Evolutionary conservation across 805 yeast species (phyloP), one percentile per base, ranked within the genome.

Genomic region (Blastobotrys americana): DNA sequence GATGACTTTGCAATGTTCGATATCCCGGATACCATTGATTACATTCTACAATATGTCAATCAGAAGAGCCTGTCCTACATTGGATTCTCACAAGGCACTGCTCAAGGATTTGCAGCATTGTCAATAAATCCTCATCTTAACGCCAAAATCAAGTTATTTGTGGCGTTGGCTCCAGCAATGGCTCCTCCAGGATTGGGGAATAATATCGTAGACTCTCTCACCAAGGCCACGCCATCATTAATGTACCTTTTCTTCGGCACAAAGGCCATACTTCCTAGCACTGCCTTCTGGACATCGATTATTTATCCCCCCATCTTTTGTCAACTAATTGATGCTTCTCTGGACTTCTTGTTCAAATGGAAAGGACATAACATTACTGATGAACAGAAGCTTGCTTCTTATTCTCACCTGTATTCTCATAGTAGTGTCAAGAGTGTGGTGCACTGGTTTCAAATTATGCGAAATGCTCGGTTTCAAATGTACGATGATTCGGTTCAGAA

Each of bases 391-490:
- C 66, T 78, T 39, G 73, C 84, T n/a, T 75, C 85, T 13, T 90
- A 86, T 63, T 78, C 86, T 15, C 97, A 93, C 61, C 69, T 90
- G 44, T 90, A 89, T 65, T 84, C 96, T 1, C 83, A 95, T 18
- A 87, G 97, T 0, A 79, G 89, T 2, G 97, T 89, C 20, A 90
- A 89, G 63, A 77, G 84, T 6, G 88, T 87, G 37, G 97, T 88
- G n/a, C 96, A 87, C 64, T 87, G 96, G 96, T 86, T 87, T 57
- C 96, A 87, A 64, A 89, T 90, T 43, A 84, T 90, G 49, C 72
- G 82, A 42, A 72, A 83, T 4, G 77, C 76, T 38, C 73, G 76
- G 39, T 89, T 90, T 62, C 96, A 89, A 62, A 83, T 93, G 95
- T 90, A 79, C 64, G 93, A 84, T 56, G 95, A 86, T 50, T 68